These are phyloP conservation scores for Heliamphora pulchella DNA, from an alignment of 179 eudicot species.

Conservation along the genomic window DNA sequence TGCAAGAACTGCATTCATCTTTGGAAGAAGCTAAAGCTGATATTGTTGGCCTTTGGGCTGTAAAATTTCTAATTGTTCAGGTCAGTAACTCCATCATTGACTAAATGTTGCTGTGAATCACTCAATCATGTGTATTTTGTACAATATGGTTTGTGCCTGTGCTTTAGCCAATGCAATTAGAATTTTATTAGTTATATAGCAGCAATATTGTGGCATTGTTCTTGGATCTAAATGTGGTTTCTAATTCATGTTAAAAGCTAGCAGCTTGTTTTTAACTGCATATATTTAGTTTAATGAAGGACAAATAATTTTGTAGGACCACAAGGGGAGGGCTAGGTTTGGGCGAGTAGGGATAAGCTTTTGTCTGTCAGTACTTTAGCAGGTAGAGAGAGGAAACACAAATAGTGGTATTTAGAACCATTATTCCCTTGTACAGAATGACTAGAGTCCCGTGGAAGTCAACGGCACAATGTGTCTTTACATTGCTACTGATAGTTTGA, in stretches of 20 bases:
- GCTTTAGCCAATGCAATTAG: background rate
- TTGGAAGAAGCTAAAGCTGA: slow-evolving; percentile 99
- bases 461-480: background rate
- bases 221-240: background rate
- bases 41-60: slow-evolving; percentile 98
- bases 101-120: background rate
- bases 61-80: slow-evolving; percentile 63
- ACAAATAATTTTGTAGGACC: background rate
- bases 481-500: background rate
- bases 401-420: background rate
- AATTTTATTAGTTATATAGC: background rate
- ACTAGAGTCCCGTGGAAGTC: background rate
- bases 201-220: background rate
- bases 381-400: background rate
- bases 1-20: slow-evolving; percentile 90
- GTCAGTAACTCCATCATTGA: slow-evolving; percentile 26
- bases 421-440: background rate
- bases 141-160: background rate
- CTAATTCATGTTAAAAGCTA: background rate
- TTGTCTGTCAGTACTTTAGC: slow-evolving; percentile 2
- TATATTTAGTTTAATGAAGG: background rate
- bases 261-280: background rate
- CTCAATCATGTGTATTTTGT: background rate
- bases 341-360: background rate
- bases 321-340: no score